Conservation (phyloP, 805 yeast genomes). For the Suhomyces prunicola region DNA sequence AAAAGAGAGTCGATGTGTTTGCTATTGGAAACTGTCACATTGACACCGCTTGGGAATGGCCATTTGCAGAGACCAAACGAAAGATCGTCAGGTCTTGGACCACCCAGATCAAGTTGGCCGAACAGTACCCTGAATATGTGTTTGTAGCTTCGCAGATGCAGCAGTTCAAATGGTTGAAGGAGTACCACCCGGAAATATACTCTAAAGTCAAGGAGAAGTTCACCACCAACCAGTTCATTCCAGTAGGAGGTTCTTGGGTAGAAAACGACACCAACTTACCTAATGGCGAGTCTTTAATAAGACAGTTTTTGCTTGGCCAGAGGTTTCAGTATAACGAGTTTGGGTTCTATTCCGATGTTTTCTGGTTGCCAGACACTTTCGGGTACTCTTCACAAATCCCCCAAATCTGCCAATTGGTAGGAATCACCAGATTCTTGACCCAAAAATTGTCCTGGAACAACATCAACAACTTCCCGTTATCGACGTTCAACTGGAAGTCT, state of each 20-base stretch:
- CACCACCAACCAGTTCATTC: slow-evolving; percentile 71
- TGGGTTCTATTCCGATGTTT: slow-evolving; percentile 69
- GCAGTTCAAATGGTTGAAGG: slow-evolving; percentile 87
- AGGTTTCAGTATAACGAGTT: slow-evolving; percentile 76
- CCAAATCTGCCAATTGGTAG: slow-evolving; percentile 84
- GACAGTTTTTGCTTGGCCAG: slow-evolving; percentile 91
- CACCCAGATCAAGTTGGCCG: slow-evolving; percentile 80
- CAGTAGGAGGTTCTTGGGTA: slow-evolving; percentile 98
- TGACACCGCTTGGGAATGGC: slow-evolving; percentile 99
- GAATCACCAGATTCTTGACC: slow-evolving; percentile 79
- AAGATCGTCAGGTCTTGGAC: slow-evolving; percentile 96
- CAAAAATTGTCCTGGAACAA: slow-evolving; percentile 97
- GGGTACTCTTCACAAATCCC: slow-evolving; percentile 96
- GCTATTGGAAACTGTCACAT: slow-evolving; percentile 95
- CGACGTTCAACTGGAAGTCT: slow-evolving; percentile 94
- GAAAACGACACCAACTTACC: slow-evolving; percentile 96
- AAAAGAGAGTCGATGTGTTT: slow-evolving; percentile 54
- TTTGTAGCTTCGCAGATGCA: slow-evolving; percentile 97
- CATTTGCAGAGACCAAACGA: slow-evolving; percentile 94
- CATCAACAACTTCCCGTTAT: slow-evolving; percentile 83
- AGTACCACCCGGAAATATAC: slow-evolving; percentile 83
- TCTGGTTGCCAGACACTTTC: slow-evolving; percentile 97
- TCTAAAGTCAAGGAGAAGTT: slow-evolving; percentile 62
- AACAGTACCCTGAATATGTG: slow-evolving; percentile 85
- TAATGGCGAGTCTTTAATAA: slow-evolving; percentile 82